Base-by-base conservation (phyloP, 2,329 filamentous ascomycete genomes). In the Exophiala spinifera region DNA sequence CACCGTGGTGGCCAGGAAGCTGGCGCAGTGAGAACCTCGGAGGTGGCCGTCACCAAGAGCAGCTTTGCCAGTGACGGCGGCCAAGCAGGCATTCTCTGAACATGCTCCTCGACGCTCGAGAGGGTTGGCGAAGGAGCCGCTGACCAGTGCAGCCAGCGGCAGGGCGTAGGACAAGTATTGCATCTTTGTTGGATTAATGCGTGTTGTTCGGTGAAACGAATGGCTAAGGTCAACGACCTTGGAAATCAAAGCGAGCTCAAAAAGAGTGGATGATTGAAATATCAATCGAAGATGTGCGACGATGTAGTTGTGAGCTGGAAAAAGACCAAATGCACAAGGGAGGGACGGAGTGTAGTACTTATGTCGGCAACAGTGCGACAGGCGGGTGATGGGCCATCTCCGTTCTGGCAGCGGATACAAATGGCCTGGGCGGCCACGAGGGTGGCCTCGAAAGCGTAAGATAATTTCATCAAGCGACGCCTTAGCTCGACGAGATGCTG, bases 261-360 rank as follows among this genome's bases (percentile, higher is more conserved):
- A 63, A 61, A 55, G 61, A 63, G 55, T 62, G 61, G 61, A 61
- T 51, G 61, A 63, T 60, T 63, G 61, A 62, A 59, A 63, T 46
- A 5, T 62, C 61, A 63, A 63, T 63, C 61, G 36, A 42, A 55
- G n/a, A 39, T 17, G 8, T 28, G 45, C n/a, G 44, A 28, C 45
- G 42, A 51, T 28, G 39, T 52, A 23, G 7, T 51, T 51, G 44
- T 50, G 53, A 59, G 59, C 53, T 61, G 47, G 48, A 44, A 42
- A n/a, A 54, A 45, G 25, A 23, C 17, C 31, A 43, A 28, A 31
- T 2, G 23, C 40, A n/a, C 25, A 48, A 42, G 14, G n/a, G 34
- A 51, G 49, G 55, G 47, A 53, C 19, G 25, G 43, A 4, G 10
- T 21, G 49, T 55, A 28, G 51, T 53, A 55, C 53, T 60, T 60